These are phyloP conservation scores for Fusarium pseudograminearum DNA, from an alignment of 2,329 filamentous ascomycete genomes.

Conservation along the genomic window DNA sequence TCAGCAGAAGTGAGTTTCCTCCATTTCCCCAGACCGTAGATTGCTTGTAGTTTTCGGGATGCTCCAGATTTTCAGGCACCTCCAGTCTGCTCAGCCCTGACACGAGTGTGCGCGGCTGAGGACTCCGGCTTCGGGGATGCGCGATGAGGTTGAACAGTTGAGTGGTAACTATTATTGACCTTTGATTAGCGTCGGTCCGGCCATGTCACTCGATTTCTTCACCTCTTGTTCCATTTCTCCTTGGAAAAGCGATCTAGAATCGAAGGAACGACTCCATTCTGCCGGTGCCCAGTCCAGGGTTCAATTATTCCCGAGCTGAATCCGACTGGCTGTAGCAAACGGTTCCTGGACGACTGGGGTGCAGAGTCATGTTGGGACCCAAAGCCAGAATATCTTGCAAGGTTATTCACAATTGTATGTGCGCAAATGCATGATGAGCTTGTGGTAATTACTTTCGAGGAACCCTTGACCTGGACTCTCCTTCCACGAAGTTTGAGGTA, in stretches of 20 bases:
- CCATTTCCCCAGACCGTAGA: constrained; percentile 44
- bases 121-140: constrained; percentile 35
- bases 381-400: not conserved
- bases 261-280: constrained; percentile 30
- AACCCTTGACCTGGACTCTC: not conserved
- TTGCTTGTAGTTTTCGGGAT: constrained; percentile 31
- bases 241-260: constrained; percentile 19
- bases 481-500: not conserved
- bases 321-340: constrained; percentile 27
- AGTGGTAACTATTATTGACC: not conserved
- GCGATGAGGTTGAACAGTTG: constrained; percentile 11
- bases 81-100: constrained; percentile 18
- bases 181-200: constrained; percentile 25
- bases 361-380: not conserved
- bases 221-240: constrained; percentile 24
- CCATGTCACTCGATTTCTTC: constrained; percentile 13
- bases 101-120: constrained; percentile 1
- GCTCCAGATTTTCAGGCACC: constrained; percentile 32
- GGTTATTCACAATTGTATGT: not conserved
- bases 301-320: constrained; percentile 40
- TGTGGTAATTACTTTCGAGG: not conserved
- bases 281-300: constrained; percentile 29
- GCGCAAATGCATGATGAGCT: not conserved
- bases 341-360: constrained; percentile 27
- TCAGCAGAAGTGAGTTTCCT: constrained; percentile 42